phyloP scores from a whole-genome alignment of 345 rosid species.

The Rubroshorea leprosula region DNA sequence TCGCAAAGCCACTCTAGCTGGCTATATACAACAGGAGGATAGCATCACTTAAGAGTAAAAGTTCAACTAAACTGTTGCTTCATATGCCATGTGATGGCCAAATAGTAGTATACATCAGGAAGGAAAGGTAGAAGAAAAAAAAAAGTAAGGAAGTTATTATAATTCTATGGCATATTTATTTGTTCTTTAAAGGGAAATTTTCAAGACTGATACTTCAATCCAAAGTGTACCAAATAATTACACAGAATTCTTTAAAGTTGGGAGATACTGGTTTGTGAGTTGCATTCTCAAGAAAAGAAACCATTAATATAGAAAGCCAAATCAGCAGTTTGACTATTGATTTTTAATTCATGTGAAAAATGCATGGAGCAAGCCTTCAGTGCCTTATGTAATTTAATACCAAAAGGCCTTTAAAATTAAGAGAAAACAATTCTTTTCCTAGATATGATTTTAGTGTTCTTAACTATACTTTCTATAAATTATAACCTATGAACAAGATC shows the following conservation, averaged over 20 bases:
- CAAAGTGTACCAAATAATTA: not conserved
- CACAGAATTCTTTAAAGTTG: not conserved
- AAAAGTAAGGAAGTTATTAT: not conserved
- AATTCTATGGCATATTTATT: not conserved
- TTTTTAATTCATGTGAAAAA: too few relatives aligned
- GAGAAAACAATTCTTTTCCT: too few relatives aligned
- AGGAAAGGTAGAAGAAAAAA: not conserved
- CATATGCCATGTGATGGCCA: not conserved
- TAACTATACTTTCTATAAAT: too few relatives aligned
- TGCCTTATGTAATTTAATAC: too few relatives aligned
- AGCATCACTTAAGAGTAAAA: constrained; percentile 9
- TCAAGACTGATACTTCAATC: not conserved
- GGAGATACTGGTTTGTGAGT: not conserved
- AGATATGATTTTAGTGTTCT: too few relatives aligned
- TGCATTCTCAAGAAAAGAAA: constrained; percentile 2
- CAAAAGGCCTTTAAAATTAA: too few relatives aligned
- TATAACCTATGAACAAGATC: too few relatives aligned
- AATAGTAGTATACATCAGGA: not conserved
- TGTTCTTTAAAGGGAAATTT: not conserved
- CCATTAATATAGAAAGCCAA: not conserved
- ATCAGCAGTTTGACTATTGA: not conserved
- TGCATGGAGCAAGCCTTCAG: too few relatives aligned
- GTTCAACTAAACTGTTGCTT: not conserved
- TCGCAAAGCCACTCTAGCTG: constrained; percentile 76
- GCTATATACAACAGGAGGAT: constrained; percentile 37